Conservation (phyloP, 371 early-diverging fungal species). For the Gilbertella persicaria region DNA sequence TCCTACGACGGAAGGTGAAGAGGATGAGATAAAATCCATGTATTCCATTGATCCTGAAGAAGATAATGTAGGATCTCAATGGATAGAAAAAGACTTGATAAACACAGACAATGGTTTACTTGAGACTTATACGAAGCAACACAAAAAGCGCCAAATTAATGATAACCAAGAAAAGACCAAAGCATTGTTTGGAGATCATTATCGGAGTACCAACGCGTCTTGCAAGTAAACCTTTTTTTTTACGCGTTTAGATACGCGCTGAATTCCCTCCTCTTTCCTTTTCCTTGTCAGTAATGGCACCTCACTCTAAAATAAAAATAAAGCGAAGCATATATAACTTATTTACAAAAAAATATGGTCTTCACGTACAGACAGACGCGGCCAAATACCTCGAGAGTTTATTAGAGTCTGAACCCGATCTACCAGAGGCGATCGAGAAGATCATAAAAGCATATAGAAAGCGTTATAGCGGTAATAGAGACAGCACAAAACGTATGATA, state of each 20-base stretch:
- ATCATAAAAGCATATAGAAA: constrained; percentile 68
- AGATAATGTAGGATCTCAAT: constrained; percentile 1
- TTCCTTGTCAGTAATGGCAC: constrained; percentile 12
- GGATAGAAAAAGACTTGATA: too few relatives aligned
- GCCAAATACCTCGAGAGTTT: constrained; percentile 54
- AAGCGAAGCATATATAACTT: constrained; percentile 38
- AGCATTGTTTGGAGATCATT: constrained; percentile 22
- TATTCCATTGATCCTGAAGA: constrained; percentile 15
- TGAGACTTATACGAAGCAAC: constrained; percentile 3
- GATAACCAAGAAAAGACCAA: constrained; percentile 19
- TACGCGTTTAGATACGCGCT: constrained; percentile 1
- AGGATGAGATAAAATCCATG: constrained; percentile 8
- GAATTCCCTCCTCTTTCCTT: not conserved
- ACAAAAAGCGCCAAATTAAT: too few relatives aligned
- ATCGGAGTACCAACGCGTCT: constrained; percentile 2
- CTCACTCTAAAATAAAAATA: constrained; percentile 16
- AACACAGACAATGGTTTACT: constrained; percentile 7
- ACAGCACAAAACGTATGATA: not conserved
- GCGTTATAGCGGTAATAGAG: constrained; percentile 29
- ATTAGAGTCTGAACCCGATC: constrained; percentile 41
- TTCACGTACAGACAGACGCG: constrained; percentile 74
- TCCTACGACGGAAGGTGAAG: constrained; percentile 7
- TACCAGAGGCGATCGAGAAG: constrained; percentile 55
- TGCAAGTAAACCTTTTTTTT: not conserved
- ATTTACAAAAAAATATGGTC: constrained; percentile 72